A percentile compares a stretch with the other conserved stretches of the same genome.
phyloP scores from a whole-genome alignment of 371 early-diverging fungal genomes.

The Mucor lusitanicus region DNA sequence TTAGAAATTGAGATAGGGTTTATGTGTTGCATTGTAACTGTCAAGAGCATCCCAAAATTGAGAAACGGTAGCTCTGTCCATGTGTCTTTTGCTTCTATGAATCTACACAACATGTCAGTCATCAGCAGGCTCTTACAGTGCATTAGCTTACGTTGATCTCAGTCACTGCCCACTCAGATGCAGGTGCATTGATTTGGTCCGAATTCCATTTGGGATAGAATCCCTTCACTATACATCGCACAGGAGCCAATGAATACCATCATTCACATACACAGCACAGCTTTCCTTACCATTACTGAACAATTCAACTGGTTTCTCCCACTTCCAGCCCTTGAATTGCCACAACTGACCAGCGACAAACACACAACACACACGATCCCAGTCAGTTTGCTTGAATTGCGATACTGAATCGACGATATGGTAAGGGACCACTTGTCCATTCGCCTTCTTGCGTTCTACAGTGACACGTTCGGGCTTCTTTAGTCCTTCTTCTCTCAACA shows the following conservation, averaged over 20 bases:
- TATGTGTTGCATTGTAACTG: slow-evolving; percentile 59
- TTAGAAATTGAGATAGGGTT: slow-evolving; percentile 57
- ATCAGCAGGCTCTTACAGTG: too few species aligned
- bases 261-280: not conserved
- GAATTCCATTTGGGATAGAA: slow-evolving; percentile 81
- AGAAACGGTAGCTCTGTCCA: slow-evolving; percentile 73
- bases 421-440: slow-evolving; percentile 55
- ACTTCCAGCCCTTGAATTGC: slow-evolving; percentile 94
- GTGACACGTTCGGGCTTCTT: slow-evolving; percentile 64
- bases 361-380: slow-evolving; percentile 88
- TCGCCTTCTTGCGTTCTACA: slow-evolving; percentile 57
- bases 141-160: slow-evolving; percentile 61
- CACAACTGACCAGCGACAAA: slow-evolving; percentile 88
- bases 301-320: slow-evolving; percentile 78
- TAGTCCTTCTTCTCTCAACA: slow-evolving; percentile 62
- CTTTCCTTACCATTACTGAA: slow-evolving; percentile 68
- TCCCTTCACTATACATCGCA: slow-evolving; percentile 60
- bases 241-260: too few species aligned
- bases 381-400: slow-evolving; percentile 70
- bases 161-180: slow-evolving; percentile 74
- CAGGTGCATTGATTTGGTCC: slow-evolving; percentile 61
- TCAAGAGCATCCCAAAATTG: slow-evolving; percentile 82
- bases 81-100: slow-evolving; percentile 73
- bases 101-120: slow-evolving; percentile 43
- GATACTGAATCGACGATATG: slow-evolving; percentile 75